These are phyloP conservation scores for Phytophthora lateralis DNA, from an alignment of 352 stramenopile genomes.

Conservation along the genomic window DNA sequence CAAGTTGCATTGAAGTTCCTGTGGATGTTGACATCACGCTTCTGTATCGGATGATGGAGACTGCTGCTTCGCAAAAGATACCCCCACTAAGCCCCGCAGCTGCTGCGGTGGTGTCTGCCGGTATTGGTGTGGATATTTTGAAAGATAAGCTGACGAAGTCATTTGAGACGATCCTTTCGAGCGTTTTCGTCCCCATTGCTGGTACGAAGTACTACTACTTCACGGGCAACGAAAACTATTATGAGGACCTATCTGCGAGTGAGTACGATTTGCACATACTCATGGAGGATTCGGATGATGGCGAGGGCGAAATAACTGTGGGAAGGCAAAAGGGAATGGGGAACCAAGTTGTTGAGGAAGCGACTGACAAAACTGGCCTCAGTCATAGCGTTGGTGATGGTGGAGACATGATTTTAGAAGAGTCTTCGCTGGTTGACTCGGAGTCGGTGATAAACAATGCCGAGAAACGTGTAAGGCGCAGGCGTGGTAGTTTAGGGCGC, in stretches of 20 bases:
- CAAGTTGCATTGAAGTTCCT: conserved; percentile 84
- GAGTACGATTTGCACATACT: conserved; percentile 70
- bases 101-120: conserved; percentile 42
- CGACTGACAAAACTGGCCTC: not conserved
- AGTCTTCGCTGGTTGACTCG: not conserved
- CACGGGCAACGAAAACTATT: conserved; percentile 60
- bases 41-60: conserved; percentile 86
- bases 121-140: conserved; percentile 53
- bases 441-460: conserved; percentile 9
- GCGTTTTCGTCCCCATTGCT: conserved; percentile 62
- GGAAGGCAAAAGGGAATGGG: conserved; percentile 20
- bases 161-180: conserved; percentile 69
- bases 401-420: not conserved
- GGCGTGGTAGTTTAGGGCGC: conserved; percentile 26
- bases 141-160: conserved; percentile 75
- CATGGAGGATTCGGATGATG: conserved; percentile 65
- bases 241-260: conserved; percentile 61
- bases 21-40: conserved; percentile 88
- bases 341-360: not conserved
- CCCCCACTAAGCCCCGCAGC: conserved; percentile 35
- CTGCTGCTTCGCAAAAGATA: conserved; percentile 32
- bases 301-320: conserved; percentile 24
- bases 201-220: conserved; percentile 89
- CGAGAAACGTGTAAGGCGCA: conserved; percentile 17
- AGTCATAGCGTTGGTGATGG: conserved; percentile 15